Evolutionary conservation across 1,284 basidiomycete species (phyloP).

Genomic region (Meripilus lineatus): DNA sequence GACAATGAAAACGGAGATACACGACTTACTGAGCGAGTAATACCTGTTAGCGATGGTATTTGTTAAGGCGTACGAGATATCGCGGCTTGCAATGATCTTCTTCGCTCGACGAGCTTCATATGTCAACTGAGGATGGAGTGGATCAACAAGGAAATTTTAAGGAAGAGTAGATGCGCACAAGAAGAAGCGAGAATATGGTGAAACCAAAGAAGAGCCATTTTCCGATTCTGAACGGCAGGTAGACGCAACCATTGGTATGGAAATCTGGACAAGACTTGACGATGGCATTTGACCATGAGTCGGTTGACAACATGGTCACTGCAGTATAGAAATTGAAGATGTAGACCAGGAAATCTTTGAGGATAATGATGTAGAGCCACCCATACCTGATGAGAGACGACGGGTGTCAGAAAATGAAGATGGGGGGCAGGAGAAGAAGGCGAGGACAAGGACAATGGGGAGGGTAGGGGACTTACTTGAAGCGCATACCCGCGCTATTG

Average conservation of each 20-base stretch:
- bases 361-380: slow-evolving; percentile 86
- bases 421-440: too few relatives aligned
- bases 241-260: slow-evolving; percentile 64
- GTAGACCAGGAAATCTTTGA: slow-evolving; percentile 96
- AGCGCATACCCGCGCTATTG: slow-evolving; percentile 79
- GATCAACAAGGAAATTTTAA: not conserved
- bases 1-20: not conserved
- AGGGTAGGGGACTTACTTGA: slow-evolving; percentile 60
- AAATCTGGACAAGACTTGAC: slow-evolving; percentile 63
- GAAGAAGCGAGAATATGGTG: slow-evolving; percentile 94
- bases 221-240: slow-evolving; percentile 85
- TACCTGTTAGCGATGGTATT: slow-evolving; percentile 97
- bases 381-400: slow-evolving; percentile 84
- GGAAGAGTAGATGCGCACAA: slow-evolving; percentile 48
- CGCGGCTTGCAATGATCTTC: slow-evolving; percentile 89
- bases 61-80: slow-evolving; percentile 96
- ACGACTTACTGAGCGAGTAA: slow-evolving; percentile 80
- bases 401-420: slow-evolving; percentile 11
- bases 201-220: slow-evolving; percentile 98
- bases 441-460: not conserved
- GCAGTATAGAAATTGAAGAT: slow-evolving; percentile 97
- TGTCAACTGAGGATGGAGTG: slow-evolving; percentile 49
- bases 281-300: slow-evolving; percentile 87
- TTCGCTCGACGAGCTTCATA: slow-evolving; percentile 93
- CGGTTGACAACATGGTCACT: slow-evolving; percentile 92